Evolutionary conservation across 2,329 filamentous ascomycete species (phyloP).

Genomic region (Scleromitrula shiraiana): DNA sequence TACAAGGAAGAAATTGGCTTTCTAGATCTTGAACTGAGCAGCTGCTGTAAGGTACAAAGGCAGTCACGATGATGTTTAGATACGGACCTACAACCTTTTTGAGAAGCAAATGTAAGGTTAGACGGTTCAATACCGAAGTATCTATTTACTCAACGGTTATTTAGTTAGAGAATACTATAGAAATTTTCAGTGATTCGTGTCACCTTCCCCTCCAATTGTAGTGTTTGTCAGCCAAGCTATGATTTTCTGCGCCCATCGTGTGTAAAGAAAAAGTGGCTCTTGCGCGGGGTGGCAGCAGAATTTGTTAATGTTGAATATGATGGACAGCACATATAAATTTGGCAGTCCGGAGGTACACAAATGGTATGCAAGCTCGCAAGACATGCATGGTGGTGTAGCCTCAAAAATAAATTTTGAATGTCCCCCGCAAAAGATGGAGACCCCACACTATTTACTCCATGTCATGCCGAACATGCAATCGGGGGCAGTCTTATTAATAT

Average conservation of each 20-base stretch:
- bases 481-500: too few species aligned
- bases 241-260: background rate
- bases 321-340: background rate
- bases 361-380: too few species aligned
- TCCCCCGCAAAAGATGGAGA: too few species aligned
- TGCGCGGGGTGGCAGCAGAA: background rate
- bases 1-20: background rate
- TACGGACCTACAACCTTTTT: background rate
- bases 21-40: background rate
- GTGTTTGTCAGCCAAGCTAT: background rate
- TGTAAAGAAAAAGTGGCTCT: background rate
- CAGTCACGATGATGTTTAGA: slow-evolving; percentile 1
- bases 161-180: too few species aligned
- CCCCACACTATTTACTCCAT: too few species aligned
- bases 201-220: too few species aligned
- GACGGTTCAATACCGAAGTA: background rate
- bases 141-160: too few species aligned
- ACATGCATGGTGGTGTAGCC: too few species aligned
- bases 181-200: background rate
- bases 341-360: too few species aligned
- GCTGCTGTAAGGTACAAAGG: slow-evolving; percentile 9
- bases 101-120: background rate
- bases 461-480: too few species aligned
- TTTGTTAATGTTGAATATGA: background rate
- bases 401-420: too few species aligned